phyloP scores from a whole-genome alignment of 352 stramenopile species.

The Globisporangium sylvaticum region DNA sequence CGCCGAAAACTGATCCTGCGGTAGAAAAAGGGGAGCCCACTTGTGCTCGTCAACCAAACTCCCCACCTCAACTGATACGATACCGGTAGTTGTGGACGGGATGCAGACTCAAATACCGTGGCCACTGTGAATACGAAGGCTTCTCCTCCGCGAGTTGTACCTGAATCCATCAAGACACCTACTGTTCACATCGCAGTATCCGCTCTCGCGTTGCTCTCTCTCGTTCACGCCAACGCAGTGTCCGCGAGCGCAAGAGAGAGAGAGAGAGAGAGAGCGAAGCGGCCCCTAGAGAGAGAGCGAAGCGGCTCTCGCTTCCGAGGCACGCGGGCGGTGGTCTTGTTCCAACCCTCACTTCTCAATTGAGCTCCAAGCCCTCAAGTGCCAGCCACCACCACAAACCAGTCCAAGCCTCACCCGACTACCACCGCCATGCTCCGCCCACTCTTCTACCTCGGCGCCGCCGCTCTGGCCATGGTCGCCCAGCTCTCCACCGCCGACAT shows the following conservation, averaged over 20 bases:
- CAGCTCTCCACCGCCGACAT: constrained; percentile 19
- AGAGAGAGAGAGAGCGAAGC: too few relatives aligned
- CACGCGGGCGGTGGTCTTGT: too few relatives aligned
- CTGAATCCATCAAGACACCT: background rate
- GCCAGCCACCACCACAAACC: background rate
- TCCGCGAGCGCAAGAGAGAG: background rate
- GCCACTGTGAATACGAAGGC: too few relatives aligned
- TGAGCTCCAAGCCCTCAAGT: background rate
- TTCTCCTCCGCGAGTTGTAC: too few relatives aligned
- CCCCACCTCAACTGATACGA: too few relatives aligned
- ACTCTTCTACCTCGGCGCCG: background rate
- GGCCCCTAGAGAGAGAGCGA: too few relatives aligned
- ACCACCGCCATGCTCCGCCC: background rate
- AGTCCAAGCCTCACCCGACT: background rate
- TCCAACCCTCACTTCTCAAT: background rate
- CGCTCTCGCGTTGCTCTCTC: background rate
- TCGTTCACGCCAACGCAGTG: background rate
- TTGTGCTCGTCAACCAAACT: too few relatives aligned
- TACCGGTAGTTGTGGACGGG: too few relatives aligned
- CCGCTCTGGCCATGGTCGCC: background rate
- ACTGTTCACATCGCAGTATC: background rate
- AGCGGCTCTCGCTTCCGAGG: too few relatives aligned
- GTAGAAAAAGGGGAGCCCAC: background rate
- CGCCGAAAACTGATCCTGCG: background rate
- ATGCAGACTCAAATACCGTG: too few relatives aligned